Conservation (phyloP, 1,139 yeast species). For the Ogataea hybrid region DNA sequence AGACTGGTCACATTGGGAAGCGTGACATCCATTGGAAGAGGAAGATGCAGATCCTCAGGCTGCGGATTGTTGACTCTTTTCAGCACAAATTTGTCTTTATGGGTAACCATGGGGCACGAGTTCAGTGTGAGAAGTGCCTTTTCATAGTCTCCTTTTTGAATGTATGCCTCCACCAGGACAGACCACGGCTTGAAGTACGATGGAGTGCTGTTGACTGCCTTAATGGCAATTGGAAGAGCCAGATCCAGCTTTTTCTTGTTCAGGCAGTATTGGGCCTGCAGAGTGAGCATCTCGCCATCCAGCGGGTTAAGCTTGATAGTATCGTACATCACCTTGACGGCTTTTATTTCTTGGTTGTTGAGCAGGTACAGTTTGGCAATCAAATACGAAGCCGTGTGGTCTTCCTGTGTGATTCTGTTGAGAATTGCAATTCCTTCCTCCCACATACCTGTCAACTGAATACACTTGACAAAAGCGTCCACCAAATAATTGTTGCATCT, state of each 20-base stretch:
- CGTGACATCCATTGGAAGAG: no score
- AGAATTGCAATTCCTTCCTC: slow-evolving; percentile 49
- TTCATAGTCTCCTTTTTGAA: no score
- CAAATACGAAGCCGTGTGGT: slow-evolving; percentile 44
- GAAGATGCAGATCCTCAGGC: no score
- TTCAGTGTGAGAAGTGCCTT: no score
- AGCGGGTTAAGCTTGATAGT: slow-evolving; percentile 44
- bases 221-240: slow-evolving; percentile 53
- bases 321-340: slow-evolving; percentile 46
- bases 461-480: no score
- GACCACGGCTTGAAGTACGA: slow-evolving; percentile 59
- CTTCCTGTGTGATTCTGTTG: slow-evolving; percentile 38
- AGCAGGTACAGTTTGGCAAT: slow-evolving; percentile 46
- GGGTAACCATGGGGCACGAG: no score
- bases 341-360: slow-evolving; percentile 51
- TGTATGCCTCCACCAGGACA: slow-evolving; percentile 43
- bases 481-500: no score
- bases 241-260: slow-evolving; percentile 49
- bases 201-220: slow-evolving; percentile 56
- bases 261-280: slow-evolving; percentile 53
- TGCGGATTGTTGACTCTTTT: no score
- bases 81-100: no score
- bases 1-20: no score
- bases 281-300: slow-evolving; percentile 46
- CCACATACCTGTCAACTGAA: no score